Conservation (phyloP, 768 basidiomycete genomes). For the Hygrophoropsis aurantiaca region DNA sequence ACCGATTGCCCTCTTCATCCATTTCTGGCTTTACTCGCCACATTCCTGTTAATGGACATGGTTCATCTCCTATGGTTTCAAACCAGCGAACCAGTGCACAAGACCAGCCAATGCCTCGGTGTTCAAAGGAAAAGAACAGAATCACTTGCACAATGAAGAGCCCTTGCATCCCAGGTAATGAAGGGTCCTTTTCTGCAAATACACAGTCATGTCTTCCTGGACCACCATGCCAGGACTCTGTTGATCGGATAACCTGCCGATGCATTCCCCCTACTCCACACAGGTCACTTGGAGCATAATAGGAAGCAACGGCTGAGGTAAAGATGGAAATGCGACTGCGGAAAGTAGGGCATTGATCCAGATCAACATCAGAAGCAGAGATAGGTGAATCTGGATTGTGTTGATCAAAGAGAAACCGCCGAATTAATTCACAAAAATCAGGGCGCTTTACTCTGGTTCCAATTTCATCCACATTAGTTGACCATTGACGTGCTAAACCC, state of each 20-base stretch:
- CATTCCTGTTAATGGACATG: constrained; percentile 24
- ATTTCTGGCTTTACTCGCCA: constrained; percentile 30
- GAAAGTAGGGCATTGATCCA: constrained; percentile 16
- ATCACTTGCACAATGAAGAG: constrained; percentile 22
- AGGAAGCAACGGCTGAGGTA: constrained; percentile 29
- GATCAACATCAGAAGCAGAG: too few relatives aligned
- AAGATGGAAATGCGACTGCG: constrained; percentile 19
- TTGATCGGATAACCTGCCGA: constrained; percentile 27
- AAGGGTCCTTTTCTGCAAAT: constrained; percentile 17
- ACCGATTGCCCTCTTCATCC: too few relatives aligned
- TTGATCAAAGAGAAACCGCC: constrained; percentile 13
- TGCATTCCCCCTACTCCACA: constrained; percentile 30
- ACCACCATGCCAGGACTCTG: constrained; percentile 24
- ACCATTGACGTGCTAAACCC: too few relatives aligned
- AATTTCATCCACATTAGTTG: too few relatives aligned
- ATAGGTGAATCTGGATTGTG: constrained; percentile 9
- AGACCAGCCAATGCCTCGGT: constrained; percentile 12
- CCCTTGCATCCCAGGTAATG: constrained; percentile 19
- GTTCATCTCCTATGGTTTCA: constrained; percentile 15
- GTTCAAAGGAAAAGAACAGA: constrained; percentile 23
- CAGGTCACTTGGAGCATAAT: constrained; percentile 36
- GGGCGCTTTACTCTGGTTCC: constrained; percentile 11
- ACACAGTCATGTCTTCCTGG: constrained; percentile 27
- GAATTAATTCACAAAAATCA: constrained; percentile 10
- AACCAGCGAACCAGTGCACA: constrained; percentile 29